Evolutionary conservation across 1,284 basidiomycete genomes (phyloP).

Genomic region (Sutorius eximius): DNA sequence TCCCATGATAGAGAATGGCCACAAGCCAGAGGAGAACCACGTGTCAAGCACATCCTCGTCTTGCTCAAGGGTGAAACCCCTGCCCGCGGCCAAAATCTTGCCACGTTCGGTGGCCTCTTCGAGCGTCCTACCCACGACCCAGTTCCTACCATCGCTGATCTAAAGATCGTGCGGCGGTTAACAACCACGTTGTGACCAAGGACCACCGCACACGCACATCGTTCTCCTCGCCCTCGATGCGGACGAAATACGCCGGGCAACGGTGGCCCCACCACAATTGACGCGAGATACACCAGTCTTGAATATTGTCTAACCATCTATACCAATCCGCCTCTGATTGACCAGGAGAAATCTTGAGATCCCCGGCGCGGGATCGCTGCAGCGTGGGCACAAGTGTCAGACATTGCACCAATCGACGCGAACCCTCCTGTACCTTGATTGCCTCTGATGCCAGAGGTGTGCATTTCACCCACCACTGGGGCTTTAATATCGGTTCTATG

Average conservation of each 20-base stretch:
- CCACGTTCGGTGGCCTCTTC: slow-evolving; percentile 86
- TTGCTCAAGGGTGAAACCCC: slow-evolving; percentile 81
- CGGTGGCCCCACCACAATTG: slow-evolving; percentile 99
- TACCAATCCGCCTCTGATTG: slow-evolving; percentile 94
- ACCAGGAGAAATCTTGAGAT: slow-evolving; percentile 82
- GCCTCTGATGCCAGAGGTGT: slow-evolving; percentile 90
- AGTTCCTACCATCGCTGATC: slow-evolving; percentile 72
- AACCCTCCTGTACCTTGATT: slow-evolving; percentile 60
- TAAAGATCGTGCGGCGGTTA: slow-evolving; percentile 31
- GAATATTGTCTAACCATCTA: slow-evolving; percentile 93
- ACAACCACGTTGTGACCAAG: background rate
- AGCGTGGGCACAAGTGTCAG: background rate
- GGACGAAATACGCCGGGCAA: slow-evolving; percentile 92
- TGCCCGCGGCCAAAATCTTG: slow-evolving; percentile 67
- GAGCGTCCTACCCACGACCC: slow-evolving; percentile 87
- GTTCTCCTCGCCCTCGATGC: slow-evolving; percentile 77
- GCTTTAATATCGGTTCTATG: slow-evolving; percentile 95
- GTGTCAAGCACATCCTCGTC: slow-evolving; percentile 99
- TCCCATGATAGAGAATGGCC: slow-evolving; percentile 98
- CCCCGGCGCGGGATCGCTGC: slow-evolving; percentile 84
- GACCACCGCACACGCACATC: slow-evolving; percentile 53
- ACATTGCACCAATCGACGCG: background rate
- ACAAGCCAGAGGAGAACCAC: slow-evolving; percentile 98
- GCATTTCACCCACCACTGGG: slow-evolving; percentile 99
- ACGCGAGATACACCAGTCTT: slow-evolving; percentile 99